These are phyloP conservation scores for Fusarium lateritium DNA, from an alignment of 2,329 filamentous ascomycete species.

Conservation along the genomic window DNA sequence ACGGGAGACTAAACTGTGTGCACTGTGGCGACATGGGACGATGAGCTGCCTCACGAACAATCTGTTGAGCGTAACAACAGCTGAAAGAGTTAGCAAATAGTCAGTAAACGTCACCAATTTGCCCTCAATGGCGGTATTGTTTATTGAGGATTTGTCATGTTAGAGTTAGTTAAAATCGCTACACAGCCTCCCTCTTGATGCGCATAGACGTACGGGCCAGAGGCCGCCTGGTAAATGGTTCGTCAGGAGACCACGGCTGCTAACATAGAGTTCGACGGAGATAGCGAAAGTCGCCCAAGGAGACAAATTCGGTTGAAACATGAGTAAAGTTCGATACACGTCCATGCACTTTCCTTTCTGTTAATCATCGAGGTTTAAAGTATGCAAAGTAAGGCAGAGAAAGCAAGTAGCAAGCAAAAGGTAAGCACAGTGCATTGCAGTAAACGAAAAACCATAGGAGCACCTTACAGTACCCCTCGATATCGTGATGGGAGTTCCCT, in stretches of 20 bases:
- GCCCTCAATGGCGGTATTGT: neutral
- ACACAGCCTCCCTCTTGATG: constrained; percentile 43
- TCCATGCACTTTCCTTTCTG: neutral
- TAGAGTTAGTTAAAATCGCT: constrained; percentile 5
- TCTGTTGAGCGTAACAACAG: constrained; percentile 27
- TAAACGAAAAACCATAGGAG: neutral
- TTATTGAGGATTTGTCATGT: neutral
- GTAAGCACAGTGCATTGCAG: constrained; percentile 13
- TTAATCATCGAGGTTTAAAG: neutral
- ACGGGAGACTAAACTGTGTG: constrained; percentile 17
- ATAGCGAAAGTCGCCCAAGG: neutral
- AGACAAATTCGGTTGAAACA: neutral
- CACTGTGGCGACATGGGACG: constrained; percentile 32
- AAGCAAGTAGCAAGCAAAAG: neutral
- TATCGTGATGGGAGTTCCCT: neutral
- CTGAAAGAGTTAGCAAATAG: neutral
- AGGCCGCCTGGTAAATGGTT: constrained; percentile 39
- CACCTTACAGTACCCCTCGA: neutral
- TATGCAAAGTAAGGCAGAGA: neutral
- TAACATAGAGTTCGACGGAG: neutral
- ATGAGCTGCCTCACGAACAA: constrained; percentile 20
- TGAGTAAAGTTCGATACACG: neutral
- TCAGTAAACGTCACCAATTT: constrained; percentile 15
- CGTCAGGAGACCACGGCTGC: neutral
- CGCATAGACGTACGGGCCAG: constrained; percentile 28